Evolutionary conservation across 2,329 filamentous ascomycete species (phyloP), one percentile per base, ranked within the genome.

Genomic region (Hypoxylon sp.): DNA sequence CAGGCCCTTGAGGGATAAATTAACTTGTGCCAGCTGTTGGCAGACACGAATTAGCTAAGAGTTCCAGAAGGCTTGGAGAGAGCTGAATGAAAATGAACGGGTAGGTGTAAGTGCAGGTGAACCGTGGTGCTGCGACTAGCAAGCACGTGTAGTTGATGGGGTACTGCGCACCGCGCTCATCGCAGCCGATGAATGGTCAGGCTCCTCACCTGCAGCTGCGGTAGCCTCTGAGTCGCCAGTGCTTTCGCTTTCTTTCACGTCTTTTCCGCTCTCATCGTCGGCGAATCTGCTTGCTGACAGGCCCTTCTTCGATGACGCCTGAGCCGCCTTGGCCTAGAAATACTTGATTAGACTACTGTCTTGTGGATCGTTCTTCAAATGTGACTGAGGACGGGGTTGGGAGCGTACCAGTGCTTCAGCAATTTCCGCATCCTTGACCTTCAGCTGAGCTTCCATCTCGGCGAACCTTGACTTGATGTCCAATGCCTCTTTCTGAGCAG

Each of bases 131-230:
- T 71, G 73, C 69, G 64, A 72, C 70, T 73, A 71, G 72, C 70
- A 76, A 73, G 60, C 47, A 70, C 61, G 64, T 69, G 74, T 77
- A 76, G 74, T 75, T 78, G 77, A 77, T 79, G 79, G 83, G 83
- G 80, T 78, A 79, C 75, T 82, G 75, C 88, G 84, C 85, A 90
- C 88, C 87, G 85, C 87, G 81, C 88, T 87, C 80, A 90, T 83
- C 79, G 88, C 88, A 77, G 84, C 82, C 76, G 88, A 90, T 78
- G 87, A 87, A 81, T 87, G 81, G 76, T 90, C 88, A 74, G 77
- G 74, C 74, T 86, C 83, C 87, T 89, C 87, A 86, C 85, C 87
- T 86, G 85, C 84, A 76, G 80, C 81, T 74, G 77, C 73, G 59
- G 78, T 74, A 67, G 72, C 66, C 64, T 76, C 77, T 67, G 71